phyloP scores from a whole-genome alignment of 75 land plant species.

The Adiantum capillusveneris region DNA sequence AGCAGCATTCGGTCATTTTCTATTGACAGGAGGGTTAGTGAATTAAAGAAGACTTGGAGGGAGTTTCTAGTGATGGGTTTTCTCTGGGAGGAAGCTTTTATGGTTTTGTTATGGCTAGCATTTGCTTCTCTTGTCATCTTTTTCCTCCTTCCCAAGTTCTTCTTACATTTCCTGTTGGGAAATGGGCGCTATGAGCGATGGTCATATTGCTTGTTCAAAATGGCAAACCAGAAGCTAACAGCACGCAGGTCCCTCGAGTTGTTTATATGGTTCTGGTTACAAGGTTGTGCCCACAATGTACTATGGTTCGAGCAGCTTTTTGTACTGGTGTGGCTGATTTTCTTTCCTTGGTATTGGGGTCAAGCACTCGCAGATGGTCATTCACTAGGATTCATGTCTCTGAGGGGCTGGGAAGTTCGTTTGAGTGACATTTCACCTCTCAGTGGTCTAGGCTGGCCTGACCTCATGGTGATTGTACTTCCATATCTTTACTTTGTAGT shows the following conservation, averaged over 20 bases:
- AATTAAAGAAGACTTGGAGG: constrained; percentile 48
- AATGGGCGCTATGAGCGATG: constrained; percentile 15
- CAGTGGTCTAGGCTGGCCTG: constrained; percentile 62
- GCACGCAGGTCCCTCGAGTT: neutral
- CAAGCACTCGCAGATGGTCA: constrained; percentile 50
- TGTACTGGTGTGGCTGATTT: constrained; percentile 44
- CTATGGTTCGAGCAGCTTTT: constrained; percentile 47
- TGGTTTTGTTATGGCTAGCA: constrained; percentile 43
- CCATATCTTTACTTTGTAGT: constrained; percentile 64
- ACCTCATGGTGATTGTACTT: constrained; percentile 74
- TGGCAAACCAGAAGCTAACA: neutral
- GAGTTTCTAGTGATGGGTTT: constrained; percentile 83
- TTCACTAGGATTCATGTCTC: constrained; percentile 53
- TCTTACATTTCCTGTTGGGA: constrained; percentile 17
- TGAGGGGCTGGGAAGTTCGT: constrained; percentile 62
- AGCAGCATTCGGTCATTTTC: constrained; percentile 71
- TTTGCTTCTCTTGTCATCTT: constrained; percentile 21
- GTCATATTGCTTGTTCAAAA: constrained; percentile 7
- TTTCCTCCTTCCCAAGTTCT: constrained; percentile 47
- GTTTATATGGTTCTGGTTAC: constrained; percentile 14
- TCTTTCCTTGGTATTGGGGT: constrained; percentile 82
- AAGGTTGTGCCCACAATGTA: constrained; percentile 12
- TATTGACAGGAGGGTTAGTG: constrained; percentile 39
- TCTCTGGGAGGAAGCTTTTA: constrained; percentile 55
- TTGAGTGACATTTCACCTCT: constrained; percentile 1